A percentile compares a stretch with the other conserved stretches of the same genome.
Evolutionary conservation across 208 protist genomes (phyloP).

Genomic region (Entamoeba invadens): DNA sequence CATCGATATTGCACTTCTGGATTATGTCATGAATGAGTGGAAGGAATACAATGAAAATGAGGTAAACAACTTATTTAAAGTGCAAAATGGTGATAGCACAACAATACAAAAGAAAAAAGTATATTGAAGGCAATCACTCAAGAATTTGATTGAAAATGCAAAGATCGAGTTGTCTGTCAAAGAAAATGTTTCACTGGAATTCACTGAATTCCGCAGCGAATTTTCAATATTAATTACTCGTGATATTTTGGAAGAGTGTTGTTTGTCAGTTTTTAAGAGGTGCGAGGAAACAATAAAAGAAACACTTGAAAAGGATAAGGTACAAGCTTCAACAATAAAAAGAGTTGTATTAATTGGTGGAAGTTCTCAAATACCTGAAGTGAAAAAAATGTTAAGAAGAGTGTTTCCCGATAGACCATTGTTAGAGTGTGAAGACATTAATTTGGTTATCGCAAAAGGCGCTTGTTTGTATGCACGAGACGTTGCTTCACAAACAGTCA

Average conservation of each 20-base stretch:
- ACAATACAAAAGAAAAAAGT: background rate
- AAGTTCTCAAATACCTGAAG: conserved; percentile 24
- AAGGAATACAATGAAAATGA: background rate
- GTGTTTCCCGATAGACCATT: background rate
- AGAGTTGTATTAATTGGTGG: conserved; percentile 36
- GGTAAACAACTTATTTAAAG: background rate
- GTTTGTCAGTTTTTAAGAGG: conserved; percentile 56
- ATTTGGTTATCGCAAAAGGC: background rate
- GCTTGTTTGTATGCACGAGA: background rate
- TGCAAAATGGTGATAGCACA: background rate
- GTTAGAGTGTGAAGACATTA: background rate
- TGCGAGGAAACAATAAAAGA: conserved; percentile 6
- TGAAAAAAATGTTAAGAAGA: background rate
- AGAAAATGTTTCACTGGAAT: too few species aligned
- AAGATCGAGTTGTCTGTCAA: background rate
- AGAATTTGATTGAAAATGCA: background rate
- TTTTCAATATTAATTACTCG: too few species aligned
- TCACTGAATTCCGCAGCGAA: too few species aligned
- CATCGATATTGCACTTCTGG: background rate
- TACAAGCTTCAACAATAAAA: conserved; percentile 19
- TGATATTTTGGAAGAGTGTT: too few species aligned
- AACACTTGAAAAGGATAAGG: conserved; percentile 15
- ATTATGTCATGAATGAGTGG: background rate
- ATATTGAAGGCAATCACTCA: background rate
- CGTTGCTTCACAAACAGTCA: too few species aligned